Evolutionary conservation across 2,329 filamentous ascomycete species (phyloP), one percentile per base, ranked within the genome.

Genomic region (Rhinocladiella mackenziei): DNA sequence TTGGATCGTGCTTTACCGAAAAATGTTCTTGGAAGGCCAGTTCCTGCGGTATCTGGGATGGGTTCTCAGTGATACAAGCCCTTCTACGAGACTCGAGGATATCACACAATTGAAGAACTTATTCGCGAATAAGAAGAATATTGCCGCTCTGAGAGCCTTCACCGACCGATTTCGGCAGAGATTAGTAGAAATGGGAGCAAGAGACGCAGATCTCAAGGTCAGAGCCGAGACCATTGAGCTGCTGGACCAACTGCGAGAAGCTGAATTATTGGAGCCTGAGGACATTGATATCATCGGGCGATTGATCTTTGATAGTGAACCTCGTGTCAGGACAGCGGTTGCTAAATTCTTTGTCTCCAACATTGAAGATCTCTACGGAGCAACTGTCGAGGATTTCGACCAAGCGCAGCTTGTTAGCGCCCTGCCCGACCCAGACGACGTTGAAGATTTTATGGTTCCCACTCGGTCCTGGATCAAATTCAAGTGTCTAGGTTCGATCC

Each of bases 11-110:
- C 78, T 78, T 8, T 80, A 95, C 39, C 87, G 89, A 2, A 87
- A 88, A 34, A 77, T 86, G 33, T 98, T 95, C 67, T 87, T 96
- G 64, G 86, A 96, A 54, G 88, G 88, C 1, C 77, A 84, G 56
- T 95, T 95, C 66, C 72, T 98, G 38, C 83, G 92, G 49, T 98
- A 98, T 60, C 74, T 98, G 4, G 92, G 92, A 39, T 98, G 92
- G 92, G 83, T 95, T 60, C 74, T 98, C 20, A 95, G 89, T 3
- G 92, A 98, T 62, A 76, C 81, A 3, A 76, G 82, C 48, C 74
- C 82, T 1, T 69, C 80, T 6, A 89, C 87, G 15, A 80, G 92
- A 41, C 76, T 83, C n/a, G 89, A 95, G 63, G 88, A 94, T 2
- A 68, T 98, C 30, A 86, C 82, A 58, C 89, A 97, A 63, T 73